Percentiles rank a stretch among this genome's conserved stretches.
Evolutionary conservation across 495 filamentous ascomycete species (phyloP).

Genomic region (Penicillium arizonense): DNA sequence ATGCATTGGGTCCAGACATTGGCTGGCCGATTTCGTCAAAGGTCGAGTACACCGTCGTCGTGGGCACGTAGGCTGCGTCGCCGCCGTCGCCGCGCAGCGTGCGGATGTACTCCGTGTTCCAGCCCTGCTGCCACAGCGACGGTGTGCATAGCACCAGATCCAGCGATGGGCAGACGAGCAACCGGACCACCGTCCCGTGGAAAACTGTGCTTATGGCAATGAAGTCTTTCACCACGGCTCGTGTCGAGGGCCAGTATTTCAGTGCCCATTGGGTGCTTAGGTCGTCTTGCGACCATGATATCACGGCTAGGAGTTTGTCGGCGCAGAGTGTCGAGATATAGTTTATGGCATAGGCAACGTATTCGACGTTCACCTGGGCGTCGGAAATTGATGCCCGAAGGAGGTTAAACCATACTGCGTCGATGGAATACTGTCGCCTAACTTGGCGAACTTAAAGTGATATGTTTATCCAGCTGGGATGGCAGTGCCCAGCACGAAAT

Average conservation of each 20-base stretch:
- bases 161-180: constrained; percentile 24
- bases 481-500: constrained; percentile 48
- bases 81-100: constrained; percentile 36
- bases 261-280: constrained; percentile 49
- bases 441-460: constrained; percentile 41
- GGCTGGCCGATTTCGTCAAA: constrained; percentile 49
- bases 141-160: constrained; percentile 26
- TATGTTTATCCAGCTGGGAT: constrained; percentile 34
- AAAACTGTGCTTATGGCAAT: constrained; percentile 47
- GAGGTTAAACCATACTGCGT: constrained; percentile 49
- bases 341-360: constrained; percentile 39
- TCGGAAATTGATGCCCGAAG: constrained; percentile 38
- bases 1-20: constrained; percentile 39
- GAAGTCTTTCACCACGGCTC: constrained; percentile 32
- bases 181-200: constrained; percentile 38
- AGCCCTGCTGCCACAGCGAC: constrained; percentile 42
- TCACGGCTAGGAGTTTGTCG: constrained; percentile 30
- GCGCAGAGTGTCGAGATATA: constrained; percentile 40
- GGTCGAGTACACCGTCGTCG: constrained; percentile 44
- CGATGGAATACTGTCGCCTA: constrained; percentile 32
- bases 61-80: constrained; percentile 50
- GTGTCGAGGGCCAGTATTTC: constrained; percentile 53
- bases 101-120: constrained; percentile 36
- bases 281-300: constrained; percentile 52
- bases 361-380: constrained; percentile 41